Evolutionary conservation across 352 stramenopile species (phyloP).

Genomic region (Globisporangium rhizosaccharum): DNA sequence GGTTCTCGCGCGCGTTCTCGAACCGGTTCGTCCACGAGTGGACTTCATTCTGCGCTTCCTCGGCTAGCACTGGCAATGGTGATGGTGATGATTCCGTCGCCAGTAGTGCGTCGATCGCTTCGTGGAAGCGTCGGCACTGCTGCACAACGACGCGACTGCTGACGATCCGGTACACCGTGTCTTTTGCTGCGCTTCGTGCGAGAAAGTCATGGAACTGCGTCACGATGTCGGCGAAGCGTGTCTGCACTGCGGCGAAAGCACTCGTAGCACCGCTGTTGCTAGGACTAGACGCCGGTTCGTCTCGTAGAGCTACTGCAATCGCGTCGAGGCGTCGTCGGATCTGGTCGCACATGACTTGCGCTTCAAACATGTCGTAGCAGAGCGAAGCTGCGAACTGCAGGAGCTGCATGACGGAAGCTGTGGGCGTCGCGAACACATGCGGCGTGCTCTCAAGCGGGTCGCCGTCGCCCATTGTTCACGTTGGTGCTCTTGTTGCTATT

Average conservation of each 20-base stretch:
- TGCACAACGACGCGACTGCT: conserved; percentile 7
- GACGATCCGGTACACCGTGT: conserved; percentile 1
- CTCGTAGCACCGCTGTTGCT: background rate
- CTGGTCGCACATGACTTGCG: conserved; percentile 11
- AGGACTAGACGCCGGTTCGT: background rate
- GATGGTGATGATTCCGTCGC: background rate
- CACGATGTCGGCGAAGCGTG: background rate
- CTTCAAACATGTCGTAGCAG: conserved; percentile 4
- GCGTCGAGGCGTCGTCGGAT: conserved; percentile 5
- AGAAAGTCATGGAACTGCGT: conserved; percentile 5
- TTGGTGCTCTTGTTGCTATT: too few relatives aligned
- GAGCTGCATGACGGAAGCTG: background rate
- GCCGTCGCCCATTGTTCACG: too few relatives aligned
- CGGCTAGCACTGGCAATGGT: background rate
- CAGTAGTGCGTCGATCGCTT: conserved; percentile 2
- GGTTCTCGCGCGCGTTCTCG: conserved; percentile 8
- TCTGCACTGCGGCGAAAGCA: background rate
- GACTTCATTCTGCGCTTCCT: conserved; percentile 5
- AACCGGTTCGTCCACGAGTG: conserved; percentile 7
- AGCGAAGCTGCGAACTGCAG: background rate
- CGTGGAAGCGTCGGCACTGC: conserved; percentile 3
- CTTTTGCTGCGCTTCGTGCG: background rate
- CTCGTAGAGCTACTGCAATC: background rate
- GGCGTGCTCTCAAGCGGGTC: too few relatives aligned
- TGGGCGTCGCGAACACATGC: too few relatives aligned